A percentile compares a stretch with the other conserved stretches of the same genome.
Evolutionary conservation across 2,329 filamentous ascomycete species (phyloP).

Genomic region (Monosporascus sp.): DNA sequence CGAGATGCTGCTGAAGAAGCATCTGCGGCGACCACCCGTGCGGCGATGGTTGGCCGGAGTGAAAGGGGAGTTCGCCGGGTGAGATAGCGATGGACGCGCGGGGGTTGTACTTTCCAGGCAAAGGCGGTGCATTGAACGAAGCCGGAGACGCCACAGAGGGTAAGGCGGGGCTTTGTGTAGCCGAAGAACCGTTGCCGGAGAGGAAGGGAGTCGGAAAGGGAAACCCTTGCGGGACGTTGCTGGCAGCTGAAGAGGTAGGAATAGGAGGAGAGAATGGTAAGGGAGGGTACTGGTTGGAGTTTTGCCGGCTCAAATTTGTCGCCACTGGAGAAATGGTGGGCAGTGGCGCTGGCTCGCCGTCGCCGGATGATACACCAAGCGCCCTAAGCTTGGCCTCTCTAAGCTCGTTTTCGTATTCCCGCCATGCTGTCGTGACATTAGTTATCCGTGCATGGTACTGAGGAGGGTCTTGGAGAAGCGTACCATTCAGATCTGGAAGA

Average conservation of each 20-base stretch:
- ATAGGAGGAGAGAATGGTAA: conserved; percentile 81
- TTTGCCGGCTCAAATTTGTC: conserved; percentile 59
- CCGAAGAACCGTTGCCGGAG: conserved; percentile 53
- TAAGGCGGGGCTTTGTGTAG: conserved; percentile 58
- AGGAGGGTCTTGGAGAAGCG: conserved; percentile 17
- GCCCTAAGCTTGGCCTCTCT: conserved; percentile 90
- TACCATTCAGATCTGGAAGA: conserved; percentile 64
- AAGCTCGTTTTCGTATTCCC: conserved; percentile 74
- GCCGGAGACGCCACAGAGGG: conserved; percentile 67
- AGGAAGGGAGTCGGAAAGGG: conserved; percentile 57
- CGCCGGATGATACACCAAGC: conserved; percentile 77
- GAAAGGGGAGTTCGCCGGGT: conserved; percentile 61
- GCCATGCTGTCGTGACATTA: conserved; percentile 45
- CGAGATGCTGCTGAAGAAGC: conserved; percentile 45
- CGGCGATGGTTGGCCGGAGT: conserved; percentile 58
- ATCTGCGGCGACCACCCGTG: conserved; percentile 55
- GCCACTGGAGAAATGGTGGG: conserved; percentile 63
- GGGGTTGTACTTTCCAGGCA: conserved; percentile 59
- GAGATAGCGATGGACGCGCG: conserved; percentile 69
- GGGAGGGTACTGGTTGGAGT: conserved; percentile 69
- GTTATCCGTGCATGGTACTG: background rate
- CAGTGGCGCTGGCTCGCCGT: conserved; percentile 61
- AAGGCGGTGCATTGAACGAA: conserved; percentile 54
- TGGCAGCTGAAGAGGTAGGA: conserved; percentile 71
- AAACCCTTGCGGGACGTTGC: conserved; percentile 54